These are phyloP conservation scores for Thelonectria olida DNA, from an alignment of 2,329 filamentous ascomycete genomes.

Conservation along the genomic window DNA sequence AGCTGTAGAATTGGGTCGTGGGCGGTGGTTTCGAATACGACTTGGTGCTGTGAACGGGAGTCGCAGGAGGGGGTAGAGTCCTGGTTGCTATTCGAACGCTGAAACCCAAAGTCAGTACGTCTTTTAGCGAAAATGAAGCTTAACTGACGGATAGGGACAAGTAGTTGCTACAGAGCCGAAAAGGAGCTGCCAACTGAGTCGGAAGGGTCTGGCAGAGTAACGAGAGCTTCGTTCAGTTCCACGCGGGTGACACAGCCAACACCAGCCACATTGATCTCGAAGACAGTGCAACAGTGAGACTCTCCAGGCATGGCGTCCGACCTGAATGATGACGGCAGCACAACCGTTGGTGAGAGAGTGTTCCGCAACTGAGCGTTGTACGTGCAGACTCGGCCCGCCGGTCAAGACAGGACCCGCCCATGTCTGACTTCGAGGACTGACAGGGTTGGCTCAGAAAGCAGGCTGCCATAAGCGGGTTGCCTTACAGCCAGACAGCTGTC, in stretches of 20 bases:
- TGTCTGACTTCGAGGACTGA: constrained; percentile 41
- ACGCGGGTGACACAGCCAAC: constrained; percentile 32
- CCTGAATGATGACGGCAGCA: constrained; percentile 29
- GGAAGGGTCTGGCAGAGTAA: constrained; percentile 15
- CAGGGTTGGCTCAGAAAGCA: constrained; percentile 31
- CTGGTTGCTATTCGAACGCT: neutral
- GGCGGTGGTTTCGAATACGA: neutral
- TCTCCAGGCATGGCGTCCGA: constrained; percentile 26
- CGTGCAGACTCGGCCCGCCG: constrained; percentile 41
- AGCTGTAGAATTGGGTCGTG: neutral
- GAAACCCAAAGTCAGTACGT: neutral
- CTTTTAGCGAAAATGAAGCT: constrained; percentile 1
- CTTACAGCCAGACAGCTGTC: constrained; percentile 23
- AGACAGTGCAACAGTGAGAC: constrained; percentile 38
- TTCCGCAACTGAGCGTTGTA: constrained; percentile 28
- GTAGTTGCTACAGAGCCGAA: neutral
- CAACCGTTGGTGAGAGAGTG: constrained; percentile 25
- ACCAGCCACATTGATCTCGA: constrained; percentile 40
- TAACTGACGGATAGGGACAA: neutral
- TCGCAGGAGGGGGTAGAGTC: neutral
- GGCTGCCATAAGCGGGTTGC: constrained; percentile 25
- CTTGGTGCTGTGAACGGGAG: neutral
- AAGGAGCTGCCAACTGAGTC: constrained; percentile 16
- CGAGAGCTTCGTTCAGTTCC: constrained; percentile 23
- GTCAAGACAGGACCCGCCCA: constrained; percentile 32